A percentile compares a stretch with the other conserved stretches of the same genome.
Conservation (phyloP, 352 stramenopile species). For the Phytophthora aleatoria region DNA sequence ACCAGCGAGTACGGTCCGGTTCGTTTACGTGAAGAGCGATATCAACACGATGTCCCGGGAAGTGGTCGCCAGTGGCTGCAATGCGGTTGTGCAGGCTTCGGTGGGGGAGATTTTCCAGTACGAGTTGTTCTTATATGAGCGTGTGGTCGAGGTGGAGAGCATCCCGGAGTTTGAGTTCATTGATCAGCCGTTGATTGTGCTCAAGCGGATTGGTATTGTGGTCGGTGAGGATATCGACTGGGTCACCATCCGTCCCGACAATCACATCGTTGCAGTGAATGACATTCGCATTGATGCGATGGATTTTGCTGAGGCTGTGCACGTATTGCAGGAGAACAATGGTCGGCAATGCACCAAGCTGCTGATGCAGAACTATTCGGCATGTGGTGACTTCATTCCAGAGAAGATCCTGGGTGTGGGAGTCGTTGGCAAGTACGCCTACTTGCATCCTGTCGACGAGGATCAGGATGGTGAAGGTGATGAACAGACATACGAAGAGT, state of each 20-base stretch:
- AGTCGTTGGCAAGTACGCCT: conserved; percentile 83
- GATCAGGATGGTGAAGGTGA: conserved; percentile 35
- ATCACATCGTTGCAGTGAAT: conserved; percentile 89
- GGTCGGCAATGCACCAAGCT: conserved; percentile 86
- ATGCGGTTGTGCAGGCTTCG: conserved; percentile 80
- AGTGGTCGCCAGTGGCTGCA: conserved; percentile 87
- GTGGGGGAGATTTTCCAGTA: conserved; percentile 91
- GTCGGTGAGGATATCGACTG: conserved; percentile 80
- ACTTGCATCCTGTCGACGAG: conserved; percentile 66
- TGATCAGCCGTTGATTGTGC: conserved; percentile 83
- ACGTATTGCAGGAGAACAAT: conserved; percentile 86
- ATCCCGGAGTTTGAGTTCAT: conserved; percentile 89
- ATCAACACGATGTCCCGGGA: conserved; percentile 86
- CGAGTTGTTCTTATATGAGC: conserved; percentile 86
- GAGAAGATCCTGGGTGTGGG: conserved; percentile 86
- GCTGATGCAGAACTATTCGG: conserved; percentile 89
- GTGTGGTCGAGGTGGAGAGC: conserved; percentile 88
- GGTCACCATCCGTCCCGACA: conserved; percentile 77
- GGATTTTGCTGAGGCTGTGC: conserved; percentile 79
- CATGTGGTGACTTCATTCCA: conserved; percentile 85
- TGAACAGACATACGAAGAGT: conserved; percentile 68
- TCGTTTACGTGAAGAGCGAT: conserved; percentile 88
- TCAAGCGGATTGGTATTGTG: conserved; percentile 87
- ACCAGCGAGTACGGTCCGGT: conserved; percentile 72
- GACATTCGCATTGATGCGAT: conserved; percentile 87